Percentiles rank a stretch among this genome's conserved stretches.
Evolutionary conservation across 768 basidiomycete genomes (phyloP).

Genomic region (Boletus vermiculosoides): DNA sequence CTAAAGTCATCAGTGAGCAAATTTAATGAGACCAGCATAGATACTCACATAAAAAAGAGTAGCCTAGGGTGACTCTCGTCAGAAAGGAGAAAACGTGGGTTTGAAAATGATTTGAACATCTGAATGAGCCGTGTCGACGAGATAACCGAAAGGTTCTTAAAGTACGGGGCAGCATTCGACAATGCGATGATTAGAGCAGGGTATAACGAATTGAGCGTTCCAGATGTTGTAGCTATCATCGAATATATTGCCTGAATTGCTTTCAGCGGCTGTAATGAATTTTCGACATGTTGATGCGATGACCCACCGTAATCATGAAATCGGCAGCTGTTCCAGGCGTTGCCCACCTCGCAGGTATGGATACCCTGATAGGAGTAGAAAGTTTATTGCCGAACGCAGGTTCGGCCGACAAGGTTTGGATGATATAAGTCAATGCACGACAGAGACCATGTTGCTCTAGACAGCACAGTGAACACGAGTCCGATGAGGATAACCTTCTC

Average conservation of each 20-base stretch:
- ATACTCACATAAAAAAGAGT: constrained; percentile 81
- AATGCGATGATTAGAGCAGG: constrained; percentile 90
- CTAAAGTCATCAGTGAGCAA: constrained; percentile 36
- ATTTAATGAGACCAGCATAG: neutral
- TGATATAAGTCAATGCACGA: constrained; percentile 84
- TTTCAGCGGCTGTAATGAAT: constrained; percentile 7
- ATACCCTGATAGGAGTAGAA: constrained; percentile 57
- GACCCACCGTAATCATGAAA: constrained; percentile 79
- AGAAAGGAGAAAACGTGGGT: constrained; percentile 82
- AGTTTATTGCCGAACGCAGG: constrained; percentile 71
- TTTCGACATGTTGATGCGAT: neutral
- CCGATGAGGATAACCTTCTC: neutral
- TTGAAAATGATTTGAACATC: constrained; percentile 88
- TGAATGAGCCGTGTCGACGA: constrained; percentile 84
- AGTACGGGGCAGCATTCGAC: constrained; percentile 84
- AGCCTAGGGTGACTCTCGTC: constrained; percentile 95
- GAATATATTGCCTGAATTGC: constrained; percentile 74
- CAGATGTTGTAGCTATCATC: constrained; percentile 86
- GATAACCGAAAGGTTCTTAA: constrained; percentile 76
- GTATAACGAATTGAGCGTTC: constrained; percentile 77
- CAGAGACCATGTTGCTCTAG: constrained; percentile 90
- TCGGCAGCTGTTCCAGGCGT: constrained; percentile 74
- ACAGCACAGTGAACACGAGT: constrained; percentile 6
- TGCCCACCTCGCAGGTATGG: constrained; percentile 76
- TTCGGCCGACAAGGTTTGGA: constrained; percentile 90